These are phyloP conservation scores for Clarkia xantiana DNA, from an alignment of 345 rosid genomes.

Conservation along the genomic window DNA sequence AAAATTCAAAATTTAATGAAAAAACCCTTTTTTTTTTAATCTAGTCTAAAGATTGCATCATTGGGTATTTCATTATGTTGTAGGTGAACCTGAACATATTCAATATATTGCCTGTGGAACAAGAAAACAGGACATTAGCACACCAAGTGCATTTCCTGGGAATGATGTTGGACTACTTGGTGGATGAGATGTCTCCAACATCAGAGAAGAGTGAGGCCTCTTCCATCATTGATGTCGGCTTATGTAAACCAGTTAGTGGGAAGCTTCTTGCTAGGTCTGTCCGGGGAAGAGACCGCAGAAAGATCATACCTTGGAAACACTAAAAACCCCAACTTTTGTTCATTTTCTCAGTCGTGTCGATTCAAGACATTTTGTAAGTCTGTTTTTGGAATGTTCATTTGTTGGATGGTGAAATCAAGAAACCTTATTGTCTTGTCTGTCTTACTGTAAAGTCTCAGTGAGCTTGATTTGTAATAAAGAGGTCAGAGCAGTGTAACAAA, in stretches of 20 bases:
- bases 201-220: slow-evolving; percentile 36
- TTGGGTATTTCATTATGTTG: neutral
- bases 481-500: too few species aligned
- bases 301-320: slow-evolving; percentile 85
- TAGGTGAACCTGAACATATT: slow-evolving; percentile 76
- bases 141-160: slow-evolving; percentile 74
- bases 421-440: too few species aligned
- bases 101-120: slow-evolving; percentile 45
- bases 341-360: too few species aligned
- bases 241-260: slow-evolving; percentile 66
- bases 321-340: too few species aligned
- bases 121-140: slow-evolving; percentile 43
- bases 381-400: too few species aligned
- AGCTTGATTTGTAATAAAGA: too few species aligned
- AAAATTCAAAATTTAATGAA: too few species aligned
- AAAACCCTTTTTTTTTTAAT: neutral
- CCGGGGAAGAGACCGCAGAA: slow-evolving; percentile 82
- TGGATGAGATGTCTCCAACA: slow-evolving; percentile 43
- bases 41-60: neutral
- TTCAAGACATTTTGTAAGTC: too few species aligned
- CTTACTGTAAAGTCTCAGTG: too few species aligned
- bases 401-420: too few species aligned
- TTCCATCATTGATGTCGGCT: slow-evolving; percentile 56
- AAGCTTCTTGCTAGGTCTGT: slow-evolving; percentile 62
- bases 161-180: slow-evolving; percentile 65